phyloP scores from a whole-genome alignment of 805 yeast species.

The Starmerella bombicola region DNA sequence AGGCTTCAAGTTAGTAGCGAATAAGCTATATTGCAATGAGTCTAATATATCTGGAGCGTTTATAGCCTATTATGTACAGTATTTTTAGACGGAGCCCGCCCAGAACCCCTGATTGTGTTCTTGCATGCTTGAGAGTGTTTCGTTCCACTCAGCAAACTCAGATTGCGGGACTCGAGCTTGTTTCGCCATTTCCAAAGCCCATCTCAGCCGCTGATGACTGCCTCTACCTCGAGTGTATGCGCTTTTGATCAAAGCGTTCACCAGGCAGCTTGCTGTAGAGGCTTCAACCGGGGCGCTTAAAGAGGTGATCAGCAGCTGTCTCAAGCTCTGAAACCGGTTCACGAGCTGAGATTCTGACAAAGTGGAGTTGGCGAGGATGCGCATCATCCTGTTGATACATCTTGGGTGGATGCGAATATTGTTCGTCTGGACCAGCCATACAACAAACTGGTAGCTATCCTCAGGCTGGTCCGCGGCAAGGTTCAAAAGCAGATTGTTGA shows the following conservation, averaged over 20 bases:
- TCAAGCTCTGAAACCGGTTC: conserved; percentile 19
- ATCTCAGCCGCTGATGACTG: conserved; percentile 22
- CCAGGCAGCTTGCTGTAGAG: conserved; percentile 19
- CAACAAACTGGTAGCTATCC: conserved; percentile 15
- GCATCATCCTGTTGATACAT: conserved; percentile 20
- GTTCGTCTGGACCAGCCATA: conserved; percentile 20
- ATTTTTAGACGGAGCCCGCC: conserved; percentile 2
- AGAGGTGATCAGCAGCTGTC: conserved; percentile 14
- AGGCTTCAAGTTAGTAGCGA: too few relatives aligned
- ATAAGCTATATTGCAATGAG: too few relatives aligned
- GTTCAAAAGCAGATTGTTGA: conserved; percentile 15
- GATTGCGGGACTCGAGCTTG: conserved; percentile 19
- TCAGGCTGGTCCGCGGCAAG: conserved; percentile 22
- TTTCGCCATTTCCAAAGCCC: conserved; percentile 26
- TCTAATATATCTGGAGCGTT: too few relatives aligned
- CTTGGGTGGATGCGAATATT: conserved; percentile 14
- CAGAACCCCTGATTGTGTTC: conserved; percentile 21
- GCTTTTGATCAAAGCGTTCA: conserved; percentile 22
- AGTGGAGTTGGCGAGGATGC: conserved; percentile 17
- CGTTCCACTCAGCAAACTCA: conserved; percentile 20
- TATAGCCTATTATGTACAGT: too few relatives aligned
- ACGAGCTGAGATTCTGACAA: conserved; percentile 22
- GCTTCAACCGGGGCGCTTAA: background rate
- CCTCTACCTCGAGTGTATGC: conserved; percentile 21
- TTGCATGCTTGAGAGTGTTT: conserved; percentile 20